phyloP scores from a whole-genome alignment of 1,139 yeast genomes.

The Kodamaea alishanica region DNA sequence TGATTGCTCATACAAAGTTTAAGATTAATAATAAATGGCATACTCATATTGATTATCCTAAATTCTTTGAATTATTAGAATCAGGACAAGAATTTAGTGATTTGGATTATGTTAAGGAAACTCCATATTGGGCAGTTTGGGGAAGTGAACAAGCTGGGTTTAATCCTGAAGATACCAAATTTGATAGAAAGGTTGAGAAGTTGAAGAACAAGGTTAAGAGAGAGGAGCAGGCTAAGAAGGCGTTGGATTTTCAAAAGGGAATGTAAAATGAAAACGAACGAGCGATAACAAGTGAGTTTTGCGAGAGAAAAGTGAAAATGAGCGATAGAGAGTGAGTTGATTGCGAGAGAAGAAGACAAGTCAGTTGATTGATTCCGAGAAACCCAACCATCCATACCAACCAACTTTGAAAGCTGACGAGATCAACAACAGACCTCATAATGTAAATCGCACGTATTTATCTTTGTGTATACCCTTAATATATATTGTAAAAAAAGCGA shows the following conservation, averaged over 20 bases:
- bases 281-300: too few species aligned
- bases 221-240: constrained; percentile 24
- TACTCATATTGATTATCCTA: constrained; percentile 82
- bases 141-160: constrained; percentile 86
- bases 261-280: neutral
- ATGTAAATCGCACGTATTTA: too few species aligned
- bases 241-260: constrained; percentile 3
- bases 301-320: too few species aligned
- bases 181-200: constrained; percentile 65
- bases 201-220: constrained; percentile 42
- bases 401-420: too few species aligned
- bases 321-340: too few species aligned
- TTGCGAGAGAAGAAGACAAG: too few species aligned
- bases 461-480: too few species aligned
- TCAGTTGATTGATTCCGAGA: too few species aligned
- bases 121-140: constrained; percentile 90
- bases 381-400: too few species aligned
- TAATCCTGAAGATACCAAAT: constrained; percentile 77
- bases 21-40: constrained; percentile 73
- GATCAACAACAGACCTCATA: too few species aligned
- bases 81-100: constrained; percentile 66
- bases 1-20: constrained; percentile 75
- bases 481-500: too few species aligned
- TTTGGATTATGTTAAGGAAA: constrained; percentile 73
- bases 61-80: constrained; percentile 67